phyloP scores from a whole-genome alignment of 1,139 yeast genomes.

The Debaryomyces psychrophilus region DNA sequence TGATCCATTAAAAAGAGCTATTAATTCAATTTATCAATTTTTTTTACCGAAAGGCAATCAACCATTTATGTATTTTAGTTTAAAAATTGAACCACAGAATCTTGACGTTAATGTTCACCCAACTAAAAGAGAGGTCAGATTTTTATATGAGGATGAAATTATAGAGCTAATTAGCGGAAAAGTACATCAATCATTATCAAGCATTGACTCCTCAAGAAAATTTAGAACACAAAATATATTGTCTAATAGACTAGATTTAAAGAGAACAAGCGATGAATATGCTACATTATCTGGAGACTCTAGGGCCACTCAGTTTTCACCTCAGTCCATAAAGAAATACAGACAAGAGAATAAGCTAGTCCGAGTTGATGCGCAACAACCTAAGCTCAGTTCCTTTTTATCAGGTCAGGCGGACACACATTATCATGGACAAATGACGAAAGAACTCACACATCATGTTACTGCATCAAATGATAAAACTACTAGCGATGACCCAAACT shows the following conservation, averaged over 20 bases:
- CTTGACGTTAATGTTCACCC: slow-evolving; percentile 96
- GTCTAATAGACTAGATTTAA: slow-evolving; percentile 25
- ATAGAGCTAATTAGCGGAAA: slow-evolving; percentile 57
- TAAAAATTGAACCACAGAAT: slow-evolving; percentile 65
- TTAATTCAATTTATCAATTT: slow-evolving; percentile 62
- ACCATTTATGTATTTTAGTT: slow-evolving; percentile 75
- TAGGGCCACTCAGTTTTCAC: not conserved
- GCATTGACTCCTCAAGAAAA: slow-evolving; percentile 69
- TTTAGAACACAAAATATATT: slow-evolving; percentile 67
- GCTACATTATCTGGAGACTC: slow-evolving; percentile 8
- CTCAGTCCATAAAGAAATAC: slow-evolving; percentile 28
- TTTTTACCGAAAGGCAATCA: slow-evolving; percentile 80
- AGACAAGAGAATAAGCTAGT: slow-evolving; percentile 68
- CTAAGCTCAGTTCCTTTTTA: slow-evolving; percentile 54
- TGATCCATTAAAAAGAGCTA: slow-evolving; percentile 75
- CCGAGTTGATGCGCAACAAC: slow-evolving; percentile 73
- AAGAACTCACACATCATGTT: slow-evolving; percentile 1
- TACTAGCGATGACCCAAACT: not conserved
- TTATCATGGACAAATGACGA: slow-evolving; percentile 9
- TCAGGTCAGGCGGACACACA: slow-evolving; percentile 18
- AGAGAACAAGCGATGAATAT: slow-evolving; percentile 14
- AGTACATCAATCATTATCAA: slow-evolving; percentile 54
- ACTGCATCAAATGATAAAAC: not conserved
- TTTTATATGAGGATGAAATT: slow-evolving; percentile 84
- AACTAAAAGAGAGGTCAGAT: slow-evolving; percentile 89